A percentile compares a stretch with the other conserved stretches of the same genome.
Evolutionary conservation across 495 filamentous ascomycete species (phyloP).

Genomic region (Penicillium alfredii): DNA sequence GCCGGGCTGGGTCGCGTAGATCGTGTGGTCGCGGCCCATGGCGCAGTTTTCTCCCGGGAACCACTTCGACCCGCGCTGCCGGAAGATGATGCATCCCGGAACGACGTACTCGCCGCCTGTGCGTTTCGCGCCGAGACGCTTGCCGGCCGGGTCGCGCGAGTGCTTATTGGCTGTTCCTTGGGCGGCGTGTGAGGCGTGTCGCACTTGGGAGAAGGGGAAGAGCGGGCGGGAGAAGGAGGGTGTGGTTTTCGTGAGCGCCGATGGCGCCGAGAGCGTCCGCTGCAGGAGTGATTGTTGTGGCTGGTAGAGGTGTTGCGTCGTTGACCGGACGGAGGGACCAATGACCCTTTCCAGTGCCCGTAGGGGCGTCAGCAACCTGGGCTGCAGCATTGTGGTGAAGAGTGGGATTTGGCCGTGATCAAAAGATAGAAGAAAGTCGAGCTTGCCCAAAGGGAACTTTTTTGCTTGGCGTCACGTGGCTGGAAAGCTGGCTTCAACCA

Average conservation of each 20-base stretch:
- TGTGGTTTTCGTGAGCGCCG: conserved; percentile 21
- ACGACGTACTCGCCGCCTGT: conserved; percentile 85
- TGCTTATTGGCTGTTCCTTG: conserved; percentile 81
- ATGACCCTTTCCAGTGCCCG: conserved; percentile 37
- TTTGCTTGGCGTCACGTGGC: conserved; percentile 33
- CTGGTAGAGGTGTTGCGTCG: conserved; percentile 17
- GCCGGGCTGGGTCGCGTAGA: conserved; percentile 75
- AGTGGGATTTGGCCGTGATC: conserved; percentile 15
- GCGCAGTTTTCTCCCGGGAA: conserved; percentile 87
- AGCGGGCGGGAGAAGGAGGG: conserved; percentile 23
- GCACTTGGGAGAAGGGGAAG: conserved; percentile 40
- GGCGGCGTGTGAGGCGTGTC: conserved; percentile 78
- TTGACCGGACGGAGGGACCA: conserved; percentile 23
- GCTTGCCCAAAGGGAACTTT: conserved; percentile 31
- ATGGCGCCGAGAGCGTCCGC: conserved; percentile 34
- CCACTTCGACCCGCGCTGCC: conserved; percentile 91
- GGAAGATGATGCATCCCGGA: conserved; percentile 95
- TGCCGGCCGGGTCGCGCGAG: conserved; percentile 80
- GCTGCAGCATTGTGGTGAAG: conserved; percentile 33
- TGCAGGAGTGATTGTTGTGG: conserved; percentile 32
- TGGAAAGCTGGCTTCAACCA: conserved; percentile 27
- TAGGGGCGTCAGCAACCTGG: conserved; percentile 36
- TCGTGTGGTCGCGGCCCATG: conserved; percentile 96
- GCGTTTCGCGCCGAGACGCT: conserved; percentile 93
- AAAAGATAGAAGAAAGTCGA: conserved; percentile 14